Base-by-base conservation (phyloP, 1,284 basidiomycete species). In the Leccinum pachyderme region DNA sequence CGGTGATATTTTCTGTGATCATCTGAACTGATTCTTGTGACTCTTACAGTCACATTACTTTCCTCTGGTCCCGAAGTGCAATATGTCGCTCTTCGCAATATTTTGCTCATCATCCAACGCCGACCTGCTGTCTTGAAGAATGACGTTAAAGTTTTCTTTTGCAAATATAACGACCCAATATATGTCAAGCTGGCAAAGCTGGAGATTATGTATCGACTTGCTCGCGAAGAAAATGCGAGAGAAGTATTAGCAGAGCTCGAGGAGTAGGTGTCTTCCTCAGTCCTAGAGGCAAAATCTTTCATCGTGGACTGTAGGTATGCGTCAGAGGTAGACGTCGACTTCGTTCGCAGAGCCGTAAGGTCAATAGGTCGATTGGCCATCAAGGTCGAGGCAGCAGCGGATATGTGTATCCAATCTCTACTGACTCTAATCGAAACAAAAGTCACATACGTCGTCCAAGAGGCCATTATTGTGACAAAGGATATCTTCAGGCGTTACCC, bases 111-210 rank as follows among this genome's bases (percentile, higher is more conserved):
- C 62, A 94, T 99, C 57, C 97, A 99, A 73, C 84, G 97, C 55
- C 82, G 97, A 50, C 95, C 96, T 7, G 76, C 88, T 39, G 93
- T 99, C 13, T 78, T 99, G 50, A 91, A 93, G 72, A 97, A 98
- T 72, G 96, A 99, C 68, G 95, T 99, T 72, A 92, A 95, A 61
- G 94, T 98, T 22, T 99, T 99, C 76, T 99, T 99, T 76, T 98
- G 95, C 87, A 99, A 98, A 74, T 99, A 99, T 75, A 99, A 98
- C 69, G 97, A 99, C 69, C 97, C 97, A 2, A 94, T 97, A 60
- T 99, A 99, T 72, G 94, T 99, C 73, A 99, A 99, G 72, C 82
- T 99, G 35, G 95, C 95, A 52, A 99, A 99, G 70, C 80, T 99
- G 55, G 97, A 99, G 72, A 98, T 99, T 66, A 98, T 99, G 88